Base-by-base conservation (phyloP, 2,329 filamentous ascomycete genomes). In the Alternaria postmessia region DNA sequence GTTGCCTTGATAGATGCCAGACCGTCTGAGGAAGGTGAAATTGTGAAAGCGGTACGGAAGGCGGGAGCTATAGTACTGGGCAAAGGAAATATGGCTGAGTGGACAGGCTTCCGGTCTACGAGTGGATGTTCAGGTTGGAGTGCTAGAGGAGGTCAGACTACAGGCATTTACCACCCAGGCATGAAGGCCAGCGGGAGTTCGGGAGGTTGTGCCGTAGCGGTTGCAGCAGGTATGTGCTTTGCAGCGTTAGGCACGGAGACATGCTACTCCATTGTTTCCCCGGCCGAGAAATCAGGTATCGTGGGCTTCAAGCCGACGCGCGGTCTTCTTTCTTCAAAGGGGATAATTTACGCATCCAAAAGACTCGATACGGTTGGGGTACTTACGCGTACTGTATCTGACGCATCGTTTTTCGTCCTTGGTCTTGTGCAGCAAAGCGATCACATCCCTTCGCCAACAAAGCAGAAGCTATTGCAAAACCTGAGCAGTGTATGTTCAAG, bases 141-240 rank as follows among this genome's bases (percentile, higher is more conserved):
- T 46, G 83, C 87, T 0, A 81, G 85, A 58, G 86, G 86, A 6
- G 88, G 88, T 0, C 87, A 90, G 70, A 83, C 83, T 0, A 79
- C 81, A n/a, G 88, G 78, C 4, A 85, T 86, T 0, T 91, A 88
- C 69, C 84, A 83, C 63, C 81, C 83, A 2, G 76, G 81, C 2
- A 85, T 88, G 69, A 86, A 89, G 67, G 87, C 88, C 0, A 82
- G 79, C 42, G 88, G 88, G 3, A 88, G 85, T 54, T 88, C 85
- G 1, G 85, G 83, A 38, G 89, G 88, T 0, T 86, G 84, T 66
- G 88, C 79, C 6, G 87, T 90, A 2, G 80, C 83, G 5, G 82
- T 80, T 38, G 84, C 82, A 2, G 74, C 89, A 43, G 87, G 87
- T 0, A 80, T 90, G 11, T 84, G 85, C 0, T 76, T 84, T 49